A percentile compares a stretch with the other conserved stretches of the same genome.
phyloP scores from a whole-genome alignment of 495 filamentous ascomycete genomes.

The Lasiosphaeriaceae sp. region DNA sequence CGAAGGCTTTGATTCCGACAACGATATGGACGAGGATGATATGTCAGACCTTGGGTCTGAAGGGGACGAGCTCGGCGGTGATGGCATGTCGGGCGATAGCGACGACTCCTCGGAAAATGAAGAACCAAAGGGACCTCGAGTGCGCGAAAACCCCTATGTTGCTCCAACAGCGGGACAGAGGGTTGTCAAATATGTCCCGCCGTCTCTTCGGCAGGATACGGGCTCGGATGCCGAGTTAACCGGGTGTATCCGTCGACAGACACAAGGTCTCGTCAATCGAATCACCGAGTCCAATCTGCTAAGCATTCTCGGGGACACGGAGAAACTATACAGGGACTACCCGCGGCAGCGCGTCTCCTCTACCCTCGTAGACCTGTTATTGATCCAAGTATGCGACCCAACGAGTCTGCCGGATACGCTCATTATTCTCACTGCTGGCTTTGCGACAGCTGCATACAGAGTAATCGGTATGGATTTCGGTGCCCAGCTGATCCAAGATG shows the following conservation, averaged over 20 bases:
- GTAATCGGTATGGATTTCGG: conserved; percentile 83
- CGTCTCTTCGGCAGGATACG: conserved; percentile 65
- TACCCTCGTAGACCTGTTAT: conserved; percentile 66
- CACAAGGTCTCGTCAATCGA: conserved; percentile 87
- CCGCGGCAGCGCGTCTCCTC: conserved; percentile 81
- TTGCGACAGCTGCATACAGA: conserved; percentile 83
- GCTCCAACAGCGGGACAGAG: conserved; percentile 37
- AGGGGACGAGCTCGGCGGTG: conserved; percentile 25
- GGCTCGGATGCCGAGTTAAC: conserved; percentile 64
- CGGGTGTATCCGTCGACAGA: conserved; percentile 67
- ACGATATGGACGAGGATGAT: conserved; percentile 16
- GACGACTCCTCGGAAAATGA: conserved; percentile 7
- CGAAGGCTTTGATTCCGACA: conserved; percentile 31
- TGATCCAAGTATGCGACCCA: conserved; percentile 71
- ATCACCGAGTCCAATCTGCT: conserved; percentile 85
- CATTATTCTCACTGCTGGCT: conserved; percentile 84
- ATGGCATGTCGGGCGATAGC: neutral
- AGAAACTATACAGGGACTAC: conserved; percentile 75
- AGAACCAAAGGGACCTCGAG: conserved; percentile 27
- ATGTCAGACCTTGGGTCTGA: conserved; percentile 12
- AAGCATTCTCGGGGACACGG: conserved; percentile 73
- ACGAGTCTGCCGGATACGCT: conserved; percentile 79
- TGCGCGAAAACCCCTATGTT: conserved; percentile 51
- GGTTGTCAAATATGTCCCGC: conserved; percentile 74
- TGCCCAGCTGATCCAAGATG: conserved; percentile 72